Conservation (phyloP, 208 protist species). For the Trypanosomatidae sp. region DNA sequence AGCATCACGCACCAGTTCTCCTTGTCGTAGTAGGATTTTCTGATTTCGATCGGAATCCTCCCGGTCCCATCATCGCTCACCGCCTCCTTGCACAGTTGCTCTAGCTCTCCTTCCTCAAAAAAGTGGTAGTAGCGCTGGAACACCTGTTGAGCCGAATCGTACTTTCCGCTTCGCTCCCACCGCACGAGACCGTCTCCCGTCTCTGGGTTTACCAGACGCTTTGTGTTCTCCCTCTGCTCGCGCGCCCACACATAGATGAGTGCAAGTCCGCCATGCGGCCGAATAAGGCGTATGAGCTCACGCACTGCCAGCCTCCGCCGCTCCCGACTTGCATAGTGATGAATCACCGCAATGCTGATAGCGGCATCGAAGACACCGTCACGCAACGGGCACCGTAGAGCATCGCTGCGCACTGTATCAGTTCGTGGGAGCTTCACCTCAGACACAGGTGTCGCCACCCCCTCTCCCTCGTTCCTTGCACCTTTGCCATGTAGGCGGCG, state of each 20-base stretch:
- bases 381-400: slow-evolving; percentile 61
- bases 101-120: slow-evolving; percentile 76
- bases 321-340: slow-evolving; percentile 76
- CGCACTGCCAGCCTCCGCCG: slow-evolving; percentile 49
- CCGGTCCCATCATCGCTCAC: slow-evolving; percentile 9
- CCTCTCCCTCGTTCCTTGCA: slow-evolving; percentile 1
- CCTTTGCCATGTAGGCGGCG: slow-evolving; percentile 10
- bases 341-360: slow-evolving; percentile 90
- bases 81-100: slow-evolving; percentile 50
- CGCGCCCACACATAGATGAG: slow-evolving; percentile 90
- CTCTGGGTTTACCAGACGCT: slow-evolving; percentile 35
- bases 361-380: slow-evolving; percentile 67
- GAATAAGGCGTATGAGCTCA: slow-evolving; percentile 79
- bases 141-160: slow-evolving; percentile 39
- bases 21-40: slow-evolving; percentile 80
- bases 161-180: slow-evolving; percentile 65
- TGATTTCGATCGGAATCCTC: slow-evolving; percentile 6
- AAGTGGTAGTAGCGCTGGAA: slow-evolving; percentile 89
- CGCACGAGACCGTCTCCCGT: slow-evolving; percentile 61
- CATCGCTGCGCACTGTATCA: slow-evolving; percentile 69
- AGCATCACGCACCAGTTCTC: slow-evolving; percentile 89
- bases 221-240: slow-evolving; percentile 30
- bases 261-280: slow-evolving; percentile 49
- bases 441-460: slow-evolving; percentile 11
- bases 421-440: slow-evolving; percentile 34